These are phyloP conservation scores for maize (Zea mays) DNA, from an alignment of 176 grass and related monocot genomes.

Conservation along the genomic window DNA sequence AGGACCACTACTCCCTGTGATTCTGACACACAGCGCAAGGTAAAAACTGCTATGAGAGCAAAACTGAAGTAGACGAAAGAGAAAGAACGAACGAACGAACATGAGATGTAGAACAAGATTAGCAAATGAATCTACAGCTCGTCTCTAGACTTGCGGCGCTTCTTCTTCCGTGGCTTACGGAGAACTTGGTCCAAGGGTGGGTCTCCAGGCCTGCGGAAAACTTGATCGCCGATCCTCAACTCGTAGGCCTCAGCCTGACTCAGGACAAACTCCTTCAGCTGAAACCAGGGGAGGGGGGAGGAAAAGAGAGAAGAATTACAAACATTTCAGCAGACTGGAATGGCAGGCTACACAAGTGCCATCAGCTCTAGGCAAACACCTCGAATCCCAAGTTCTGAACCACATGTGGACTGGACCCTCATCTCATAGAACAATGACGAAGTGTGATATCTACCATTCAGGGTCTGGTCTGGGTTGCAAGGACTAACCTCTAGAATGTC, in stretches of 20 bases:
- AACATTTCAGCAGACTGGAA: not conserved
- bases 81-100: not conserved
- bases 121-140: constrained; percentile 40
- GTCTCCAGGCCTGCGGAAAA: constrained; percentile 77
- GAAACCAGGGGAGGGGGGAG: not conserved
- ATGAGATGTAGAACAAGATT: not conserved
- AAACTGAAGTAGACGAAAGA: not conserved
- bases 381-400: not conserved
- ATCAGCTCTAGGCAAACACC: not conserved
- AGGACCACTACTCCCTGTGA: not conserved
- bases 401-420: no score
- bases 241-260: constrained; percentile 79
- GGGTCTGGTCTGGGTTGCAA: not conserved
- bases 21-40: no score
- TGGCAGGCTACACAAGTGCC: not conserved
- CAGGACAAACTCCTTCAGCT: constrained; percentile 88
- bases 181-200: constrained; percentile 70
- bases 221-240: constrained; percentile 70
- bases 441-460: not conserved
- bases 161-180: constrained; percentile 49
- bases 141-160: constrained; percentile 23
- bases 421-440: not conserved
- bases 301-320: no score
- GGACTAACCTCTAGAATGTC: constrained; percentile 63
- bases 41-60: not conserved